A percentile compares a stretch with the other conserved stretches of the same genome.
These are phyloP conservation scores for Globisporangium takayamanum DNA, from an alignment of 352 stramenopile species.

Conservation along the genomic window DNA sequence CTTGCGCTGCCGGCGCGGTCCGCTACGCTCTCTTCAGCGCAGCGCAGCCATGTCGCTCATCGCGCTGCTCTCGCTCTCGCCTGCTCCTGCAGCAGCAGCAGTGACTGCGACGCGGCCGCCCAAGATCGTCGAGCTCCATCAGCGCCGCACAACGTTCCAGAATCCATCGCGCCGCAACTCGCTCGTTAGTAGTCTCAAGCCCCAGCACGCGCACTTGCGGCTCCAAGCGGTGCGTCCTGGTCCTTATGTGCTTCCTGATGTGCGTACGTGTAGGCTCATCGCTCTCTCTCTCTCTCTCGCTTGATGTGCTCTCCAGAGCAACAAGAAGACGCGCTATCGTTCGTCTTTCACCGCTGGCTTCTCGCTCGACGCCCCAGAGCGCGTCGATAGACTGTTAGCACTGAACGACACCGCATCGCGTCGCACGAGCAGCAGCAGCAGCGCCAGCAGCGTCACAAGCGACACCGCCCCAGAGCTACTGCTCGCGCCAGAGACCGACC, in stretches of 20 bases:
- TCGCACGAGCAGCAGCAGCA: background rate
- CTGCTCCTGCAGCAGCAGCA: background rate
- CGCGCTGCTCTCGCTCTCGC: slow-evolving; percentile 12
- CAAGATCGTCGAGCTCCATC: slow-evolving; percentile 9
- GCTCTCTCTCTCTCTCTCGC: background rate
- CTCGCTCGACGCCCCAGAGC: slow-evolving; percentile 11
- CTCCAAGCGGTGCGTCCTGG: slow-evolving; percentile 5
- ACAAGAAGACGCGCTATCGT: slow-evolving; percentile 10
- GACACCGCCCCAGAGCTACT: background rate
- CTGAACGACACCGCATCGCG: background rate
- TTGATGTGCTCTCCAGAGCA: background rate
- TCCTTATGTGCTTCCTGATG: background rate
- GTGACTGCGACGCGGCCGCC: background rate
- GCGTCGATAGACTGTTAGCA: slow-evolving; percentile 4
- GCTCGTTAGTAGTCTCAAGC: slow-evolving; percentile 5
- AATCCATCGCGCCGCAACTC: slow-evolving; percentile 4
- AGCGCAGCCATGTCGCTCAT: slow-evolving; percentile 8
- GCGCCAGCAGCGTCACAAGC: background rate
- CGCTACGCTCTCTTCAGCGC: background rate
- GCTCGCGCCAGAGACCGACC: background rate
- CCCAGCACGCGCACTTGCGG: slow-evolving; percentile 5
- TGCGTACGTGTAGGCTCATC: too few relatives aligned
- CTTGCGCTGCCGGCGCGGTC: too few relatives aligned
- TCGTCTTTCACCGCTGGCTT: slow-evolving; percentile 11
- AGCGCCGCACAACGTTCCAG: slow-evolving; percentile 6